Base-by-base conservation (phyloP, 2,329 filamentous ascomycete species). In the Sordariomycetes sp. region DNA sequence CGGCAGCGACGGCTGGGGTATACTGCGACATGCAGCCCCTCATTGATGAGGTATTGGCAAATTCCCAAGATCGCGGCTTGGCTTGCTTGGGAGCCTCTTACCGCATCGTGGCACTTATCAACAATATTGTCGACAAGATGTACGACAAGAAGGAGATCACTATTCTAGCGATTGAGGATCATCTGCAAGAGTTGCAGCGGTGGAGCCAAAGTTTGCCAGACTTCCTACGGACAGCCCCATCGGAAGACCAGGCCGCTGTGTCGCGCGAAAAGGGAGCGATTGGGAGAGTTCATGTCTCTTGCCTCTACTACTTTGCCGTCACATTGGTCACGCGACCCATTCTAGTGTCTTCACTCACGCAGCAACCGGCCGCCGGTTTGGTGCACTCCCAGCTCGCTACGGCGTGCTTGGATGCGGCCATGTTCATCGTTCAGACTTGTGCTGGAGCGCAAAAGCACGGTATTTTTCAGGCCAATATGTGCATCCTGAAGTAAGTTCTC, bases 251-350 rank as follows among this genome's bases (percentile, higher is more conserved):
- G 15, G 17, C 25, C 32, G 16, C 5, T 21, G 32, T 9, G n/a
- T 33, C 19, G 10, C 30, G 32, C 3, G 46, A 46, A 2, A 52
- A 59, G 14, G 57, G 54, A 1, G 58, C 61, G 3, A 59, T 72
- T 18, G 65, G 63, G 1, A 71, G 63, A 17, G 56, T 73, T 2
- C 70, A 75, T 35, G 62, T 77, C 6, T 67, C 70, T 1, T 75
- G 71, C 37, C 53, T 68, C 0, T 77, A 77, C 42, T 75, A 77
- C 41, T 72, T 75, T 35, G 68, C 70, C 0, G 68, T 76, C 1
- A 75, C 72, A 15, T 47, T 76, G 1, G 67, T 70, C 3, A 75
- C 71, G 0, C 57, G 72, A 2, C 72, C 71, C 0, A 67, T 76
- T 19, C 47, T 78, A 8, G 68, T 75, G 17, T 67, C 62, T 10